Percentiles rank a stretch among this genome's conserved stretches.
These are phyloP conservation scores for Eucalyptus regnans DNA, from an alignment of 345 rosid genomes.

Conservation along the genomic window DNA sequence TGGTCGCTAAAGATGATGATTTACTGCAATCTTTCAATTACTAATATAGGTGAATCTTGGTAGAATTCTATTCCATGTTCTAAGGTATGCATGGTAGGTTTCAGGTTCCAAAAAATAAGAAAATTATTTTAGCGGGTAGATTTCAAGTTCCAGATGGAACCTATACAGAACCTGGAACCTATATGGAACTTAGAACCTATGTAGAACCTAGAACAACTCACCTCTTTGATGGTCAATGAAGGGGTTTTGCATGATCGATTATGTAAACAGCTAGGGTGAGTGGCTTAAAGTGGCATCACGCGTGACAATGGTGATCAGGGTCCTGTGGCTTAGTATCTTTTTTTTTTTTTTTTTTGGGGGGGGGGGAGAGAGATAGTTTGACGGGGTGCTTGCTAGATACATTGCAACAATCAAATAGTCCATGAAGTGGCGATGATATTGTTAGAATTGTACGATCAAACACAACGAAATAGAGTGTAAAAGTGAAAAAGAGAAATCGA, in stretches of 20 bases:
- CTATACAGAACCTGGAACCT: too few species aligned
- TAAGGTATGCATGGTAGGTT: fast-evolving
- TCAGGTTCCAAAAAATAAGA: fast-evolving
- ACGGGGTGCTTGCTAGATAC: too few species aligned
- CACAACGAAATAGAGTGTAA: background rate
- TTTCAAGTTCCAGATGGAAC: too few species aligned
- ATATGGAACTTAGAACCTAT: fast-evolving
- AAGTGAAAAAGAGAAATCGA: background rate
- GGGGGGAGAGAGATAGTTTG: too few species aligned
- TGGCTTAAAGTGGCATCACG: background rate
- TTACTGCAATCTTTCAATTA: too few species aligned
- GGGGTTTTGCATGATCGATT: background rate
- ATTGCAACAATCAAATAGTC: too few species aligned
- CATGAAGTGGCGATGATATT: background rate
- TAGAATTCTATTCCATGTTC: fast-evolving
- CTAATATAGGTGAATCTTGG: too few species aligned
- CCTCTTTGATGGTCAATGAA: too few species aligned
- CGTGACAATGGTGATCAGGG: background rate
- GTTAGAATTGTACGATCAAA: too few species aligned
- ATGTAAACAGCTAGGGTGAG: background rate
- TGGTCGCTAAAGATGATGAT: fast-evolving
- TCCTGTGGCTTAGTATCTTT: background rate
- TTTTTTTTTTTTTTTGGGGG: too few species aligned
- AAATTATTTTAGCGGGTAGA: fast-evolving
- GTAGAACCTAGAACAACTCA: too few species aligned